Evolutionary conservation across 1,284 basidiomycete genomes (phyloP).

Genomic region (Malassezia restricta): DNA sequence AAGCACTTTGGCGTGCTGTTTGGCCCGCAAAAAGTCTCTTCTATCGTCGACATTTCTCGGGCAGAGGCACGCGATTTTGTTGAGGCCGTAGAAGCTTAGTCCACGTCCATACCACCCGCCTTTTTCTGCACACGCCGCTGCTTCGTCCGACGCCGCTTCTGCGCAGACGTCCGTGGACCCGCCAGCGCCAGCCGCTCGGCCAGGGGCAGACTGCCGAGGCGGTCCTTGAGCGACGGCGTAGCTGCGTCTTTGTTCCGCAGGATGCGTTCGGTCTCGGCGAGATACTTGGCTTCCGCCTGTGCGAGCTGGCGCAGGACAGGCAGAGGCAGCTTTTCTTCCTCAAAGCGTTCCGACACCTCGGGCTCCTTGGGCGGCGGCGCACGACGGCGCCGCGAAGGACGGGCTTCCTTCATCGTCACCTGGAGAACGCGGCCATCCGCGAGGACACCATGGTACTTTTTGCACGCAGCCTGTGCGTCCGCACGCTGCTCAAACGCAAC

Average conservation of each 20-base stretch:
- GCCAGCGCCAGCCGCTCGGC: slow-evolving; percentile 8
- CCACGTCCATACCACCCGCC: slow-evolving; percentile 10
- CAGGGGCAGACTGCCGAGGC: slow-evolving; percentile 11
- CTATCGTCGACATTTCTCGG: slow-evolving; percentile 65
- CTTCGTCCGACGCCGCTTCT: not conserved
- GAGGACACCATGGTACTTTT: slow-evolving; percentile 36
- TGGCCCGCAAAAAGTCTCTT: slow-evolving; percentile 77
- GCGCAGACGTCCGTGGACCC: not conserved
- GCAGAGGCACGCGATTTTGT: slow-evolving; percentile 81
- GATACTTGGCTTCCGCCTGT: slow-evolving; percentile 14
- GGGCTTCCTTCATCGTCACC: slow-evolving; percentile 14
- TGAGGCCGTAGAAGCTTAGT: slow-evolving; percentile 49
- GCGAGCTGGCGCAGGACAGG: slow-evolving; percentile 10
- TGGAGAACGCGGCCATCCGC: slow-evolving; percentile 39
- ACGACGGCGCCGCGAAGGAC: not conserved
- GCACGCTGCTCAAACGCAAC: slow-evolving; percentile 27
- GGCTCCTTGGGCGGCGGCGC: not conserved
- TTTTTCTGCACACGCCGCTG: not conserved
- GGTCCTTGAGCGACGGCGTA: slow-evolving; percentile 6
- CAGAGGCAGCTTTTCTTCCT: slow-evolving; percentile 10
- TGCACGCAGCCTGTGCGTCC: slow-evolving; percentile 27
- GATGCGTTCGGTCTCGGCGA: slow-evolving; percentile 10
- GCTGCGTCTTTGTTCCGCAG: not conserved
- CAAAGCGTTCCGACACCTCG: not conserved
- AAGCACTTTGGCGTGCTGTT: slow-evolving; percentile 99